These are phyloP conservation scores for Backusella sp. DNA, from an alignment of 192 early-diverging fungal species.

Conservation along the genomic window DNA sequence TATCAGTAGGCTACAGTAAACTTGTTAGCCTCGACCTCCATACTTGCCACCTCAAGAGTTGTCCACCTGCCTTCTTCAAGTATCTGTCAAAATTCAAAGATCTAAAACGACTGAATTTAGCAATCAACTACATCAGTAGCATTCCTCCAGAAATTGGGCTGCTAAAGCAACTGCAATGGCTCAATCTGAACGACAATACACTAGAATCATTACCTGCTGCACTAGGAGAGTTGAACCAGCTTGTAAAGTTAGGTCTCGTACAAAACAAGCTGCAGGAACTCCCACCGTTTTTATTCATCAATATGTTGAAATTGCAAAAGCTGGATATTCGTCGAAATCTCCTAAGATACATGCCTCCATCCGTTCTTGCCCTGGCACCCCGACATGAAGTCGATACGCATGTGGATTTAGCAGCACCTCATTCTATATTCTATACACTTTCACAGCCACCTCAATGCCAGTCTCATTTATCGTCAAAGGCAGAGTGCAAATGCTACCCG, in stretches of 20 bases:
- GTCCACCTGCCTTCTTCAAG: conserved; percentile 21
- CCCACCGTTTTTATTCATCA: conserved; percentile 29
- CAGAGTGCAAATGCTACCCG: neutral
- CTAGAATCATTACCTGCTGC: conserved; percentile 30
- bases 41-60: conserved; percentile 33
- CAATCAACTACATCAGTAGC: conserved; percentile 41
- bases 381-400: neutral
- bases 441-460: conserved; percentile 4
- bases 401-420: conserved; percentile 8
- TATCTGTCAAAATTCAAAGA: conserved; percentile 13
- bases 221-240: conserved; percentile 36
- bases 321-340: conserved; percentile 45
- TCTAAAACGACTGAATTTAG: conserved; percentile 41
- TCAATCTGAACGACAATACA: conserved; percentile 50
- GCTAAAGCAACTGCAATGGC: conserved; percentile 40
- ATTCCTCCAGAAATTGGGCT: conserved; percentile 39
- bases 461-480: neutral
- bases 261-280: conserved; percentile 41
- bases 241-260: conserved; percentile 49
- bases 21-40: conserved; percentile 47
- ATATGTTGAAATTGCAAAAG: conserved; percentile 37
- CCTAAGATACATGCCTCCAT: conserved; percentile 39
- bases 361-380: conserved; percentile 15
- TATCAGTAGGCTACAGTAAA: conserved; percentile 27
- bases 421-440: neutral